Evolutionary conservation across 2,329 filamentous ascomycete species (phyloP).

Genomic region (Raffaelea arxii): DNA sequence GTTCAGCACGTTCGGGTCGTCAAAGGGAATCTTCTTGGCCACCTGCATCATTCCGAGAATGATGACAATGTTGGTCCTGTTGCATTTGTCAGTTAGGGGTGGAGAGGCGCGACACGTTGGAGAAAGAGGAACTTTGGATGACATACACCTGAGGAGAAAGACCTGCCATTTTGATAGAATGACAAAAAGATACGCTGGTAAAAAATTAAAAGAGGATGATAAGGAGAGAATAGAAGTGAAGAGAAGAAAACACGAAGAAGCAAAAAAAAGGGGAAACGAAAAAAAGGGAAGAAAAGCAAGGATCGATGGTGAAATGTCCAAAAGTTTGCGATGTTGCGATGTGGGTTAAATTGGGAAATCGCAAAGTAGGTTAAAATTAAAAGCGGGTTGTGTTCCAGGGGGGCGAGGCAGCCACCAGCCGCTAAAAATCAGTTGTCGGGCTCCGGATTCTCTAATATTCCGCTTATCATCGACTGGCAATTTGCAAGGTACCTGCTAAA

Average conservation of each 20-base stretch:
- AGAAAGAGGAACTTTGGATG: background rate
- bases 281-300: background rate
- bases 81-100: conserved; percentile 1
- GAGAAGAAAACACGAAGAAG: background rate
- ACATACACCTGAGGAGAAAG: conserved; percentile 57
- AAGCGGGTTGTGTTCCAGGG: background rate
- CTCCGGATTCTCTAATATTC: too few species aligned
- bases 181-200: too few species aligned
- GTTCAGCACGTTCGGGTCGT: conserved; percentile 60
- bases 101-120: background rate
- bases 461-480: too few species aligned
- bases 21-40: conserved; percentile 89
- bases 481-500: too few species aligned
- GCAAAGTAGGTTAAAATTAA: too few species aligned
- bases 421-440: too few species aligned
- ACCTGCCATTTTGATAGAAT: conserved; percentile 40
- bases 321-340: background rate
- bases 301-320: too few species aligned
- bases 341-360: background rate
- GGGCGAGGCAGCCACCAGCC: too few species aligned
- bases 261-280: background rate
- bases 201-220: too few species aligned
- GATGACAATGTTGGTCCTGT: conserved; percentile 84
- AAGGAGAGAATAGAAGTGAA: background rate
- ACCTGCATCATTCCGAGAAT: conserved; percentile 98